Percentiles rank a stretch among this genome's conserved stretches.
Conservation (phyloP, 2,329 filamentous ascomycete species). For the Fusarium odoratissimum region DNA sequence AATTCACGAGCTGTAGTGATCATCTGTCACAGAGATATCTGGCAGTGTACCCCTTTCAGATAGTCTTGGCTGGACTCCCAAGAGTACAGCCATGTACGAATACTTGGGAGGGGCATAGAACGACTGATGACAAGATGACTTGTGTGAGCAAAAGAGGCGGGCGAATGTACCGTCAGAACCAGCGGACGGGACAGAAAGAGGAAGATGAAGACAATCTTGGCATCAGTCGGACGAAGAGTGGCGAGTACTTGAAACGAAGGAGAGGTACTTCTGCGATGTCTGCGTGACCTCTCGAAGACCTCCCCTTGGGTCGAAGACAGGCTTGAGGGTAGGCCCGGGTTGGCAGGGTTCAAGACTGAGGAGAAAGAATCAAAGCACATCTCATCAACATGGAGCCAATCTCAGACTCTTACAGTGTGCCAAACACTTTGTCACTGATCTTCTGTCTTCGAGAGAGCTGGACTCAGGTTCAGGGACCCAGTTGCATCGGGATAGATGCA, state of each 20-base stretch:
- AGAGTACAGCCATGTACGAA: not conserved
- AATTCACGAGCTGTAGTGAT: not conserved
- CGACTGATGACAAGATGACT: not conserved
- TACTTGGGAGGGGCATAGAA: not conserved
- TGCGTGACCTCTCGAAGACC: not conserved
- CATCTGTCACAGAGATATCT: not conserved
- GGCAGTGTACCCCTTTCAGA: not conserved
- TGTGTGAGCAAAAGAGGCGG: not conserved
- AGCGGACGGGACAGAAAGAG: not conserved
- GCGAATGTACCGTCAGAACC: not conserved
- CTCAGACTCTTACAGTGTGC: conserved; percentile 11
- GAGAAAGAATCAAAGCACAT: conserved; percentile 30
- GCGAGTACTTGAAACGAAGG: not conserved
- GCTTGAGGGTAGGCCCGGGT: not conserved
- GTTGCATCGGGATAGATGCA: conserved; percentile 6
- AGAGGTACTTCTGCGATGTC: not conserved
- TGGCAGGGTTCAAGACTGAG: not conserved
- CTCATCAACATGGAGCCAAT: not conserved
- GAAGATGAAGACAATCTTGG: not conserved
- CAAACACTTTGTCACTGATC: conserved; percentile 4
- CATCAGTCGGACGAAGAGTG: not conserved
- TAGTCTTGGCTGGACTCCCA: not conserved
- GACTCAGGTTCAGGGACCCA: not conserved
- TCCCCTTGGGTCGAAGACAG: not conserved
- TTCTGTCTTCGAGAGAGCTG: not conserved